Conservation (phyloP, 2,329 filamentous ascomycete species). For the Dendrostoma leiphaemia region DNA sequence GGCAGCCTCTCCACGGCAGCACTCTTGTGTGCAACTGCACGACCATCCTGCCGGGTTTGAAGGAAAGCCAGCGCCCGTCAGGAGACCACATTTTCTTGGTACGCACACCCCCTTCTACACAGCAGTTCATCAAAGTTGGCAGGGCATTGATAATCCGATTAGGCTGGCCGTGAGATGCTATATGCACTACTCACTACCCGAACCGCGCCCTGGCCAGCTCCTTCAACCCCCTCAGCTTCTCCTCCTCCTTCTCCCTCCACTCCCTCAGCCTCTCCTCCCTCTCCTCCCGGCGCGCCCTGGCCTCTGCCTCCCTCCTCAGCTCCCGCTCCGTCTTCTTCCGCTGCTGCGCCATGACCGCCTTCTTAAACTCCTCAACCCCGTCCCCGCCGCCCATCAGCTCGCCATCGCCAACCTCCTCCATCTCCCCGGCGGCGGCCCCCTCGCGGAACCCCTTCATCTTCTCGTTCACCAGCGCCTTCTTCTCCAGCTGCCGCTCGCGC, state of each 20-base stretch:
- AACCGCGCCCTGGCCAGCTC: constrained; percentile 77
- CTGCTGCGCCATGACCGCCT: constrained; percentile 62
- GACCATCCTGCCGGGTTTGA: too few relatives aligned
- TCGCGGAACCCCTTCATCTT: constrained; percentile 73
- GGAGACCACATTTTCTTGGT: too few relatives aligned
- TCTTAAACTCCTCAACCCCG: constrained; percentile 66
- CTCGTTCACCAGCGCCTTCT: constrained; percentile 70
- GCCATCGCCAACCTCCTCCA: constrained; percentile 63
- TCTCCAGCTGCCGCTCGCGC: constrained; percentile 82
- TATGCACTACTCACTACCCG: constrained; percentile 53
- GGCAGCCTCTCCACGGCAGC: too few relatives aligned
- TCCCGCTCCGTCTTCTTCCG: constrained; percentile 81
- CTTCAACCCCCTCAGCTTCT: constrained; percentile 78
- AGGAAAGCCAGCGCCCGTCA: too few relatives aligned
- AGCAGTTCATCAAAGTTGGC: too few relatives aligned
- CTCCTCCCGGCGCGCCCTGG: constrained; percentile 73
- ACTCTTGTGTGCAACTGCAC: too few relatives aligned
- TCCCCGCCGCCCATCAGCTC: constrained; percentile 76
- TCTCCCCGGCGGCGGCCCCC: constrained; percentile 41
- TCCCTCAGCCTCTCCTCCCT: constrained; percentile 71
- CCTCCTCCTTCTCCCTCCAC: constrained; percentile 75
- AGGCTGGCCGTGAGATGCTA: too few relatives aligned
- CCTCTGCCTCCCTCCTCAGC: constrained; percentile 75
- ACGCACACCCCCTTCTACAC: too few relatives aligned
- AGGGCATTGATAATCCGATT: too few relatives aligned